Evolutionary conservation across 2,329 filamentous ascomycete species (phyloP).

Genomic region (Parascedosporium putredinis): DNA sequence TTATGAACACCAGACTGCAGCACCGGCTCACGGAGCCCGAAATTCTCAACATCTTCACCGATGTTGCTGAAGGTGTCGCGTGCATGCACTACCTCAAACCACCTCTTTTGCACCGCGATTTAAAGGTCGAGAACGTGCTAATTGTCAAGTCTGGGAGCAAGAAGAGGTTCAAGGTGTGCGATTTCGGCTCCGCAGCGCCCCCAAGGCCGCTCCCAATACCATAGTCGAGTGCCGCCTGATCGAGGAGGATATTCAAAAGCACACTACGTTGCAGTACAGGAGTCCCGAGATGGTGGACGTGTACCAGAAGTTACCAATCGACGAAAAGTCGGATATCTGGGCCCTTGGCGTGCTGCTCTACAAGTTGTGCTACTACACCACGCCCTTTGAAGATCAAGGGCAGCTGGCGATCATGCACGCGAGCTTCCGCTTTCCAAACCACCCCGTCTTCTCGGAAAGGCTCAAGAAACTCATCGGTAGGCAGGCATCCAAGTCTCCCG

Average conservation of each 20-base stretch:
- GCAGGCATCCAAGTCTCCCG: too few species aligned
- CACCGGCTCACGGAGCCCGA: slow-evolving; percentile 95
- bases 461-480: slow-evolving; percentile 82
- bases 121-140: slow-evolving; percentile 97
- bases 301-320: slow-evolving; percentile 89
- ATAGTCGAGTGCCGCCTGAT: slow-evolving; percentile 83
- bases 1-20: slow-evolving; percentile 97
- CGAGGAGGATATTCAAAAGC: slow-evolving; percentile 93
- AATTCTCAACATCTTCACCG: slow-evolving; percentile 92
- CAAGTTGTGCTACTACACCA: slow-evolving; percentile 98
- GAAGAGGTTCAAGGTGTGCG: slow-evolving; percentile 86
- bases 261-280: slow-evolving; percentile 93
- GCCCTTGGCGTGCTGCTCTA: slow-evolving; percentile 89
- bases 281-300: slow-evolving; percentile 99
- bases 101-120: slow-evolving; percentile 79
- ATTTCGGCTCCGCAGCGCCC: slow-evolving; percentile 89
- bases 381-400: slow-evolving; percentile 94
- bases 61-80: slow-evolving; percentile 90
- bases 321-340: slow-evolving; percentile 99
- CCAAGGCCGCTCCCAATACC: slow-evolving; percentile 73
- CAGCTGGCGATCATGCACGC: slow-evolving; percentile 96
- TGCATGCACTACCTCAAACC: slow-evolving; percentile 99
- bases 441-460: slow-evolving; percentile 81
- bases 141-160: slow-evolving; percentile 61
- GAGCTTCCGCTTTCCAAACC: slow-evolving; percentile 80